Base-by-base conservation (phyloP, 305 asterid species). In the Monarda citriodora region DNA sequence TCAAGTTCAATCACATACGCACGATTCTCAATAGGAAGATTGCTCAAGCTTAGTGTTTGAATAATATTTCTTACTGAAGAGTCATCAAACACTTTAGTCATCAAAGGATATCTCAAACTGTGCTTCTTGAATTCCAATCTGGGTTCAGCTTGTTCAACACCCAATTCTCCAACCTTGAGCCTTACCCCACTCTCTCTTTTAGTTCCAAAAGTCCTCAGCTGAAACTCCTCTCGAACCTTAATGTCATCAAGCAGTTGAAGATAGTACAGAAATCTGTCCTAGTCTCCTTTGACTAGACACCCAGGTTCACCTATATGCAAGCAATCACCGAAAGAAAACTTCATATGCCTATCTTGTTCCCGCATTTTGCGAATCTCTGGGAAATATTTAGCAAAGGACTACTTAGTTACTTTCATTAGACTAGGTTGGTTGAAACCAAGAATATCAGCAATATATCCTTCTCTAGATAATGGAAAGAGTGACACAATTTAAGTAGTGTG, bases 391-490 rank as follows among this genome's bases (percentile, higher is more conserved):
- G 92, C 80, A 60, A 93, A 93, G 55, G 99, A 93, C 13, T 81
- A 87, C 72, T 86, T 88, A n/a, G 97, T 87, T 53, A 93, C 97
- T 86, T 87, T 87, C 53, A 84, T 57, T 74, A 93, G 74, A 79
- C 95, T 87, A 66, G 99, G 99, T 74, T 87, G 97, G 75, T 76
- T 87, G 71, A 85, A 89, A 32, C 99, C 99, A 1, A 97, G 99
- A 45, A 96, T 89, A 72, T 93, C 97, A 3, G 98, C 97, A 64
- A 92, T 83, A 75, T 70, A 87, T 36, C 96, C 98, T 42, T 89
- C 91, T 57, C 72, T 95, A 61, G 77, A 68, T 69, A 92, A 69
- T 51, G 96, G 97, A 71, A 92, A 95, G 76, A 92, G 75, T 12
- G 98, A 89, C 23, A 92, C 96, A 53, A 89, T 72, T 58, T 97